A percentile compares a stretch with the other conserved stretches of the same genome.
phyloP scores from a whole-genome alignment of 805 yeast species.

The Nakazawaea ishiwadae region DNA sequence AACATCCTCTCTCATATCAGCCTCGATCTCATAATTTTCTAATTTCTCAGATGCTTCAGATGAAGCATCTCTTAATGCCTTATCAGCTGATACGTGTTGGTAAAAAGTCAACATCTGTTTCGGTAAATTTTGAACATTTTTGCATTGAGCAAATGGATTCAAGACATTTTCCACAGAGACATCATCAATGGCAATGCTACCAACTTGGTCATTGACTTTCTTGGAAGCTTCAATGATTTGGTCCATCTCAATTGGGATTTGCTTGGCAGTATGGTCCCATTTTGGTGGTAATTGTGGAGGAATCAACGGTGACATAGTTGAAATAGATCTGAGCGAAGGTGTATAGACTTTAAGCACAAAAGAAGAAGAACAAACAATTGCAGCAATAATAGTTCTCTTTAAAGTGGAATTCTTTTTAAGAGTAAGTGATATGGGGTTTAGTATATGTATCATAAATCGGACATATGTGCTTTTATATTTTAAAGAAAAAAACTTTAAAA shows the following conservation, averaged over 20 bases:
- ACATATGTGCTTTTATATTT: no score
- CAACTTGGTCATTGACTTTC: slow-evolving; percentile 49
- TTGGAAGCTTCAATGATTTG: slow-evolving; percentile 38
- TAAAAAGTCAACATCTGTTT: slow-evolving; percentile 58
- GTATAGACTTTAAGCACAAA: no score
- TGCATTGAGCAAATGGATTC: slow-evolving; percentile 44
- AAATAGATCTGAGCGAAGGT: no score
- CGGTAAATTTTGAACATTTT: slow-evolving; percentile 41
- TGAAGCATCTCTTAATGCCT: slow-evolving; percentile 69
- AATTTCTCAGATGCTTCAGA: slow-evolving; percentile 55
- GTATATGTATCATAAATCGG: no score
- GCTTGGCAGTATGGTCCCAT: slow-evolving; percentile 59
- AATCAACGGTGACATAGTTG: neutral
- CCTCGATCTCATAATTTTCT: slow-evolving; percentile 56
- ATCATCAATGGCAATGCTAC: slow-evolving; percentile 28
- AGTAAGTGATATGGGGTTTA: no score
- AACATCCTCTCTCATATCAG: slow-evolving; percentile 62
- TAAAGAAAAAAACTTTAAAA: no score
- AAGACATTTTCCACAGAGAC: slow-evolving; percentile 58
- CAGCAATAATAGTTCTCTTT: no score
- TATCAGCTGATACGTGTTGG: slow-evolving; percentile 64
- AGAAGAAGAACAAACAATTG: no score
- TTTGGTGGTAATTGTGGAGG: slow-evolving; percentile 39
- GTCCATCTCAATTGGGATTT: slow-evolving; percentile 38
- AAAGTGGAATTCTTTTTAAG: no score